Evolutionary conservation across 2,329 filamentous ascomycete genomes (phyloP), one percentile per base, ranked within the genome.

Genomic region (Claviceps sp.): DNA sequence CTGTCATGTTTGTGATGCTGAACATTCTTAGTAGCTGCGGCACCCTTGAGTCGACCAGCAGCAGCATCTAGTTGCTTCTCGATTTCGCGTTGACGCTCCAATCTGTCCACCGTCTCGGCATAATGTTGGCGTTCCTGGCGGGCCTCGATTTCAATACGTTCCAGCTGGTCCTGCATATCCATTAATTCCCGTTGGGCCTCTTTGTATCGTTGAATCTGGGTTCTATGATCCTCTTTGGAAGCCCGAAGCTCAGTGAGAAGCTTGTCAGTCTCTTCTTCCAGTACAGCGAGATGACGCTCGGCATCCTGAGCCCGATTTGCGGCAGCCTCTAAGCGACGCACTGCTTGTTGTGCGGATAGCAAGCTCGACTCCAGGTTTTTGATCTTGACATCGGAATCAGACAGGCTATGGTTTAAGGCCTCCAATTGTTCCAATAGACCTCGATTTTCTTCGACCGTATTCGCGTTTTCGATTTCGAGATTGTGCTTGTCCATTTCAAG

Each of bases 131-230:
- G 80, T 65, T 97, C 91, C 60, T 88, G 81, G 44, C 74, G 78
- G 1, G 88, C 80, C 62, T 97, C 91, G 54, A 78, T 78, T 63
- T 97, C 91, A 63, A 98, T 93, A 56, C 79, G 78, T 62, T 95
- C 90, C 17, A 97, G 74, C 67, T 97, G 88, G 54, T 89, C 85
- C 62, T 95, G 86, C 54, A 98, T 76, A 56, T 87, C 80, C 50
- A 76, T 74, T 54, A 97, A 78, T 34, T 82, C 85, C 39, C 82
- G 77, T 70, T 97, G 89, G 1, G 93, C 89, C 60, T 85, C 82
- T 69, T 82, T 85, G 85, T 89, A 97, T 59, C 90, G 77, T 59
- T 87, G 80, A 53, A 91, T 74, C 11, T 91, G 88, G 4, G 85
- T 83, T 51, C 82, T 81, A 59, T 88, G 85, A 59, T 94, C 86